Evolutionary conservation across 176 grass and related monocot species (phyloP).

Genomic region (Oropetium thomaeum): DNA sequence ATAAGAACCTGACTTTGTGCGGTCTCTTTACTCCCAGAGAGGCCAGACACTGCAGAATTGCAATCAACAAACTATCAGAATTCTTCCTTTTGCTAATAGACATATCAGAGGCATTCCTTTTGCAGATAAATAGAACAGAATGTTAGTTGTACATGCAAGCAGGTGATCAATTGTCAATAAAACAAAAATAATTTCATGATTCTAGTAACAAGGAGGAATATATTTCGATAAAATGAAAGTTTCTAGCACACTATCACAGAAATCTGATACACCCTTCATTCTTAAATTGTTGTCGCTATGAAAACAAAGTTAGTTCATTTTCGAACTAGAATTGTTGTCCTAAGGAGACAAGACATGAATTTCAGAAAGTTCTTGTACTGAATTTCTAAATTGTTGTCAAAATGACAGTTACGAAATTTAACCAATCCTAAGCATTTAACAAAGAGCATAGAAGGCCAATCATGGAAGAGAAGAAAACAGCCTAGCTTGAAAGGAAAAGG

Average conservation of each 20-base stretch:
- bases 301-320: too few species aligned
- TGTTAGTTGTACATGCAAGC: not conserved
- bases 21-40: slow-evolving; percentile 85
- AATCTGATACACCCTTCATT: not conserved
- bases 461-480: not conserved
- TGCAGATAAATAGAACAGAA: slow-evolving; percentile 1
- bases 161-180: slow-evolving; percentile 7
- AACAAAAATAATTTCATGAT: not conserved
- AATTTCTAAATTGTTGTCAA: not conserved
- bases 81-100: not conserved
- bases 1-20: slow-evolving; percentile 94
- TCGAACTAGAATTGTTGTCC: too few species aligned
- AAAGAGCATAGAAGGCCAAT: not conserved
- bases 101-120: slow-evolving; percentile 1
- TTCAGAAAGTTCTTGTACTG: not conserved
- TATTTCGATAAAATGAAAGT: not conserved
- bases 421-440: not conserved
- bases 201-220: not conserved
- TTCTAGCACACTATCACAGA: not conserved
- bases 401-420: not conserved
- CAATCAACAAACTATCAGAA: slow-evolving; percentile 20
- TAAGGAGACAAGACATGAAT: not conserved
- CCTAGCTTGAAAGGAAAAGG: not conserved
- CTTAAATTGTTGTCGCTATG: too few species aligned
- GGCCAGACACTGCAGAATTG: slow-evolving; percentile 74